Evolutionary conservation across 345 rosid genomes (phyloP).

Genomic region (Nasturtium officinale): DNA sequence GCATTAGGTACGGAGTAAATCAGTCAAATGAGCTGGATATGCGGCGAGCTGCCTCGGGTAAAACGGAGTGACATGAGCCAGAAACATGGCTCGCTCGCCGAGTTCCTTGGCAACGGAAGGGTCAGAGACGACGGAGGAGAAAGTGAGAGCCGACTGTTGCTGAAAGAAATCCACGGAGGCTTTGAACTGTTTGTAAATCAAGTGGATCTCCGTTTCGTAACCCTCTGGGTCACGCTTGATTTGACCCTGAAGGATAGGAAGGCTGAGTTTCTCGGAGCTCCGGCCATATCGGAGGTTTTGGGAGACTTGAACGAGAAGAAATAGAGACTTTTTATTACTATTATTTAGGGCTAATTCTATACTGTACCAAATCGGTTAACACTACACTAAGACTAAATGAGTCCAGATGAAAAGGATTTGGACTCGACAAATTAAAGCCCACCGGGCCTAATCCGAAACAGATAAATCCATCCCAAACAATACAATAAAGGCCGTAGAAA

Average conservation of each 20-base stretch:
- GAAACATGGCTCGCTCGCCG: conserved; percentile 70
- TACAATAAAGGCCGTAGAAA: too few relatives aligned
- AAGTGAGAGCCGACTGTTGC: conserved; percentile 76
- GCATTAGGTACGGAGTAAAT: conserved; percentile 64
- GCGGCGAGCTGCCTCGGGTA: conserved; percentile 62
- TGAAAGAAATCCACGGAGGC: conserved; percentile 76
- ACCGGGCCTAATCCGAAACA: too few relatives aligned
- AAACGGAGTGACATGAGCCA: conserved; percentile 81
- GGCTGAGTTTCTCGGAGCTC: conserved; percentile 71
- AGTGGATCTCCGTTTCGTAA: conserved; percentile 66
- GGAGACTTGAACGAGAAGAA: too few relatives aligned
- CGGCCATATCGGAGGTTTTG: conserved; percentile 48
- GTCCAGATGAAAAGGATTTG: too few relatives aligned
- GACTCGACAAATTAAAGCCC: too few relatives aligned
- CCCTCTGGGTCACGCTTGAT: conserved; percentile 89
- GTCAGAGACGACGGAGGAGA: conserved; percentile 64
- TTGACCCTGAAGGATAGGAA: conserved; percentile 67
- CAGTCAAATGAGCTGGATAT: conserved; percentile 69
- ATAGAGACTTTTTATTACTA: too few relatives aligned
- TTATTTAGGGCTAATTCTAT: too few relatives aligned
- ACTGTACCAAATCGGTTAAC: too few relatives aligned
- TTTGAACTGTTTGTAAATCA: conserved; percentile 75
- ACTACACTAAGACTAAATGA: too few relatives aligned
- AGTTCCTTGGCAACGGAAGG: conserved; percentile 71
- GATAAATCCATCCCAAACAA: too few relatives aligned